Evolutionary conservation across 148 eudicot genomes (phyloP), one percentile per base, ranked within the genome.

Genomic region (Fagopyrum esculentum): DNA sequence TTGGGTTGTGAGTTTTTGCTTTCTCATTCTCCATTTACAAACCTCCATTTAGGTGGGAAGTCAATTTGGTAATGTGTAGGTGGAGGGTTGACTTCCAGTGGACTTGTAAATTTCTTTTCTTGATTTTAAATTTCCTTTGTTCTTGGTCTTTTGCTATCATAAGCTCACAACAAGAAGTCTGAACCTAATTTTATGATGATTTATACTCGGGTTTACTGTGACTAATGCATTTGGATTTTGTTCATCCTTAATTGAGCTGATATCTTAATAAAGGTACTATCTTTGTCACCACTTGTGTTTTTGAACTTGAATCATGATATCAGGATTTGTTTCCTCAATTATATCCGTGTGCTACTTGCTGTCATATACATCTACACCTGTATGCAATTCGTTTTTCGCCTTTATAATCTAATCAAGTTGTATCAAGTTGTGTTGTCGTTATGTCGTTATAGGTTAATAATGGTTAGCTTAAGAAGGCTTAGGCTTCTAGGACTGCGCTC

Each of bases 391-490:
- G 12, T 16, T 51, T 7, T 29, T 57, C 48, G 74, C 30, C 19
- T 0, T 43, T 7, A 22, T 17, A 55, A 22, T 22, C 26, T 17
- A 55, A 22, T 22, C 26, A 22, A 22, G 26, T 22, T 22, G 26
- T 22, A 4, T 15, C 19, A 13, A 61, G 7, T n/a, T 50, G 30
- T 35, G 43, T 51, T 13, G 48, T 6, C 5, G 6, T 22, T 51
- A 9, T 54, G 69, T 59, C 26, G 44, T 61, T 43, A 44, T 74
- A 78, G 83, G 74, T 74, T 73, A 76, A 80, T 45, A 22, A 85
- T 85, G 87, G 87, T 85, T 79, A 85, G 87, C 80, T 76, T 85
- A 82, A 80, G 87, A 66, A 63, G 85, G 70, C 85, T 85, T n/a
- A 80, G 78, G 69, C 83, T 80, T 22, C 78, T 85, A 78, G 87